Conservation (phyloP, 176 grass and related monocot species). For the Musa beccarii region DNA sequence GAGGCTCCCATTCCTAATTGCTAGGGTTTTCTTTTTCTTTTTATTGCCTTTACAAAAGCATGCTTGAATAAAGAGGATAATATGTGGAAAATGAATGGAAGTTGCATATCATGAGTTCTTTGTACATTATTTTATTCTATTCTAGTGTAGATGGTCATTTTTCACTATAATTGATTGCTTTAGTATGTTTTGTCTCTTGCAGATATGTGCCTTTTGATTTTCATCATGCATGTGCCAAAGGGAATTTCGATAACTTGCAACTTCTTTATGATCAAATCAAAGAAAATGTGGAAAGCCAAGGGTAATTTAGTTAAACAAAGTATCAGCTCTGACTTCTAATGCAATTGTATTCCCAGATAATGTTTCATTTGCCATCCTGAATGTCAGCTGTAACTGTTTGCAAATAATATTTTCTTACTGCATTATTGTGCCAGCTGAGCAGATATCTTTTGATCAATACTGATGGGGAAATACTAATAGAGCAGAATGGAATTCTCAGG, state of each 20-base stretch:
- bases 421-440: conserved; percentile 80
- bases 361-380: conserved; percentile 16
- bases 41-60: not conserved
- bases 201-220: conserved; percentile 95
- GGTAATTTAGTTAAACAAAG: conserved; percentile 53
- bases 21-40: not conserved
- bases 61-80: not conserved
- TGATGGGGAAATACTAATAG: conserved; percentile 70
- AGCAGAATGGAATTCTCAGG: conserved; percentile 72
- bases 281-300: conserved; percentile 73
- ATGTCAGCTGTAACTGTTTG: conserved; percentile 34
- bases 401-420: conserved; percentile 62
- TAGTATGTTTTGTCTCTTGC: conserved; percentile 5
- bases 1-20: not conserved
- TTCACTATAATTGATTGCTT: not conserved
- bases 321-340: not conserved
- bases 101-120: not conserved
- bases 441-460: conserved; percentile 91
- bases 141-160: not conserved
- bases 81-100: not conserved
- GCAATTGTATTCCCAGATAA: not conserved
- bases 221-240: conserved; percentile 73
- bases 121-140: not conserved
- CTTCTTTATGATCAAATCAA: conserved; percentile 63
- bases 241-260: conserved; percentile 84